Evolutionary conservation across 2,329 filamentous ascomycete species (phyloP).

Genomic region (Paradendryphiella salina): DNA sequence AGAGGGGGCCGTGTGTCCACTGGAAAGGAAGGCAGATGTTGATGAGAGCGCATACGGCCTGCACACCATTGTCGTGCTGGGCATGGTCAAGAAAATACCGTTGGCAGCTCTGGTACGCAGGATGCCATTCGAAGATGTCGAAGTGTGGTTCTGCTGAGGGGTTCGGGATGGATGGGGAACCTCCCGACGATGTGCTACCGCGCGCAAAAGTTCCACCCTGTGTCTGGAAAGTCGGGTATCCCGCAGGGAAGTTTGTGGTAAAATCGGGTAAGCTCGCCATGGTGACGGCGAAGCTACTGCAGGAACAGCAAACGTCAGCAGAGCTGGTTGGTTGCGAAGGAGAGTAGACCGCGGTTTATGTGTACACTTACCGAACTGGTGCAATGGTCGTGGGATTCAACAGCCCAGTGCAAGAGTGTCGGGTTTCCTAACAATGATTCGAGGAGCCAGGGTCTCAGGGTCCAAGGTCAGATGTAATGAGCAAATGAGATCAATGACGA

Average conservation of each 20-base stretch:
- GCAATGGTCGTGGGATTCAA: constrained; percentile 14
- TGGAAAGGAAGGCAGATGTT: constrained; percentile 93
- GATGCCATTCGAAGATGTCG: constrained; percentile 91
- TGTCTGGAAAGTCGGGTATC: constrained; percentile 38
- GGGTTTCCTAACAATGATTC: constrained; percentile 3
- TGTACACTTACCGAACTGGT: constrained; percentile 22
- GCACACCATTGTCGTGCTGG: constrained; percentile 79
- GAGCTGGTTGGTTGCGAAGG: constrained; percentile 19
- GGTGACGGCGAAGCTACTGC: constrained; percentile 30
- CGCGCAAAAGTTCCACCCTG: constrained; percentile 35
- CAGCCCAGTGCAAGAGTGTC: constrained; percentile 6
- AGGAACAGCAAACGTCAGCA: constrained; percentile 32
- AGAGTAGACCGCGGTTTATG: too few species aligned
- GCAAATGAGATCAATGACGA: constrained; percentile 25
- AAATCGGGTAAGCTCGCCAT: constrained; percentile 39
- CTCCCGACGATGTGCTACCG: constrained; percentile 30
- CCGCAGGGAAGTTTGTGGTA: constrained; percentile 39
- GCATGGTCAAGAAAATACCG: constrained; percentile 90
- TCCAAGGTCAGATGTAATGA: constrained; percentile 16
- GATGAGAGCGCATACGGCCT: constrained; percentile 85
- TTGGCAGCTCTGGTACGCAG: constrained; percentile 85
- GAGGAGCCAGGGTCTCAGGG: constrained; percentile 17
- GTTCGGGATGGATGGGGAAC: constrained; percentile 29
- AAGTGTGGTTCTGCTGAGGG: constrained; percentile 52
- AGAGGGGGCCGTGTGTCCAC: constrained; percentile 58